phyloP scores from a whole-genome alignment of 2,329 filamentous ascomycete species.

The Aspergillus amoenus region DNA sequence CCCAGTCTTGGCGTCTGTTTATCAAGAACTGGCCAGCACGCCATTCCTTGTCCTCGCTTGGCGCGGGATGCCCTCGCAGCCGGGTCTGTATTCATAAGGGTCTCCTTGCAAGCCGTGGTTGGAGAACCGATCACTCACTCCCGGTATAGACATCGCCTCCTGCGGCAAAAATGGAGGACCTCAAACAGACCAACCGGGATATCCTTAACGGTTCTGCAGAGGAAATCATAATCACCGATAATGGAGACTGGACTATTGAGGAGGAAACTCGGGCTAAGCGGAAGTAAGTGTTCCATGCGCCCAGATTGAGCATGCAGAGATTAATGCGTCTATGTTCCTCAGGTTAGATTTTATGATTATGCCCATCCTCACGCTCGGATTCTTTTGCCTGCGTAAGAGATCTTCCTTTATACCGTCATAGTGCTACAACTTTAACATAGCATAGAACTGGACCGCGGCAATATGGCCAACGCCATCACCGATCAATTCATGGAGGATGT shows the following conservation, averaged over 20 bases:
- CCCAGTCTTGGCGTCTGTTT: not conserved
- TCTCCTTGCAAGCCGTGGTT: not conserved
- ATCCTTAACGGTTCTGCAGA: not conserved
- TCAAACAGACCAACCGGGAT: not conserved
- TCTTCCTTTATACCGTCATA: not conserved
- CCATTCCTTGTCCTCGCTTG: not conserved
- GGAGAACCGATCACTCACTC: not conserved
- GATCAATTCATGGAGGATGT: conserved; percentile 54
- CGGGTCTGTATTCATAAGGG: not conserved
- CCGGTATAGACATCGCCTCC: not conserved
- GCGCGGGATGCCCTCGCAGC: not conserved
- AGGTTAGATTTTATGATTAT: conserved; percentile 32
- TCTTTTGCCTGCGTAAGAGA: conserved; percentile 25
- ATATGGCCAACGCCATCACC: conserved; percentile 53
- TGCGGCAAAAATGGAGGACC: conserved; percentile 1
- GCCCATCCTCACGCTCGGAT: conserved; percentile 29
- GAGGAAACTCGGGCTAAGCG: conserved; percentile 11
- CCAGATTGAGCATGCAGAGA: not conserved
- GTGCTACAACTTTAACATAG: not conserved
- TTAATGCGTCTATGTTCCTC: not conserved
- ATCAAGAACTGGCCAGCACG: not conserved
- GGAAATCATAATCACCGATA: not conserved
- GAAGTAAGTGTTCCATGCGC: conserved; percentile 1
- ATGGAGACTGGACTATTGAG: conserved; percentile 6
- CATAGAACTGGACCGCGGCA: conserved; percentile 32